phyloP scores from a whole-genome alignment of 805 yeast species.

The Zygotorulaspora florentina region DNA sequence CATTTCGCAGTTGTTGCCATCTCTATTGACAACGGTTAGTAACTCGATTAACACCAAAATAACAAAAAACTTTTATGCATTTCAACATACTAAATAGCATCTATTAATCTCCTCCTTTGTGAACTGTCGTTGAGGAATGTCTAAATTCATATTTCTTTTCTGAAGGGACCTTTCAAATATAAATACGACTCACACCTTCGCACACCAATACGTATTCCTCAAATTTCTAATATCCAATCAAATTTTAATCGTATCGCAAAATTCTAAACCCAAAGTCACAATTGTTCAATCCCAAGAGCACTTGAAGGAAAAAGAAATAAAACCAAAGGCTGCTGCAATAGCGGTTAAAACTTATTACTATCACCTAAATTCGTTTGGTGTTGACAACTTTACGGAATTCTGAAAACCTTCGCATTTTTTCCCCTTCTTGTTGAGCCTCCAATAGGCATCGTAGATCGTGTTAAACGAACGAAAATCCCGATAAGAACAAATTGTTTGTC shows the following conservation, averaged over 20 bases:
- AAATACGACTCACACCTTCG: not conserved
- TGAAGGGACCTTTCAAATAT: not conserved
- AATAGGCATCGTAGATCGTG: not conserved
- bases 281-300: not conserved
- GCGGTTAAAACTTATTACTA: not conserved
- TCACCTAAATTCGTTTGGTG: constrained; percentile 1
- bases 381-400: constrained; percentile 1
- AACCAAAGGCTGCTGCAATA: not conserved
- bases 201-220: not conserved
- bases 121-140: constrained; percentile 31
- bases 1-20: constrained; percentile 37
- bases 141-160: constrained; percentile 21
- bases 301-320: constrained; percentile 1
- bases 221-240: not conserved
- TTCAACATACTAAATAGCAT: constrained; percentile 27
- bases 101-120: constrained; percentile 37
- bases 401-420: not conserved
- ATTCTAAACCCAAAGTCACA: not conserved
- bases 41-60: not conserved
- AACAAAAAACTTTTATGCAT: not conserved
- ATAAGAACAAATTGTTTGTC: not conserved
- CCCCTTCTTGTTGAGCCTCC: too few species aligned
- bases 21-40: constrained; percentile 17
- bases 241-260: not conserved
- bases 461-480: not conserved